These are phyloP conservation scores for Leishmania guyanensis DNA, from an alignment of 208 protist genomes.

Conservation along the genomic window DNA sequence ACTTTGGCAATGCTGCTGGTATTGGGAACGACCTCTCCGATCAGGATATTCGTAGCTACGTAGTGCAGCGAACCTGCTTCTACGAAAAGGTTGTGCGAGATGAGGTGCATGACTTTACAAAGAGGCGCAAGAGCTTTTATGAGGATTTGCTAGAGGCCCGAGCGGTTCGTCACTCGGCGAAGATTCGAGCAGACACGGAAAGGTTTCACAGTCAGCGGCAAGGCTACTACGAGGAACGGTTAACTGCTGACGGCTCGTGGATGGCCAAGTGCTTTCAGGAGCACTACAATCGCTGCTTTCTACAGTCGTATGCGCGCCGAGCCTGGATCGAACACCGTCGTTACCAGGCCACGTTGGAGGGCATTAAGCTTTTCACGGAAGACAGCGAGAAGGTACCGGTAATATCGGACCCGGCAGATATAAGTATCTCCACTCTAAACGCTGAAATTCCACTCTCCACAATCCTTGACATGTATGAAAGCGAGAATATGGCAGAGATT, in stretches of 20 bases:
- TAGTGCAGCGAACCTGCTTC: constrained; percentile 43
- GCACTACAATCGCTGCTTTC: constrained; percentile 61
- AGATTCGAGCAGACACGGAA: constrained; percentile 48
- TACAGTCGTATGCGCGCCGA: constrained; percentile 46
- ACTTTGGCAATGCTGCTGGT: constrained; percentile 36
- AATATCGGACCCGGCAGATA: constrained; percentile 27
- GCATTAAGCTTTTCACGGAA: constrained; percentile 26
- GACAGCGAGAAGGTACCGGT: constrained; percentile 21
- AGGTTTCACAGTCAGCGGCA: constrained; percentile 35
- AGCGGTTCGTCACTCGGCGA: constrained; percentile 42
- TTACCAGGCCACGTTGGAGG: constrained; percentile 21
- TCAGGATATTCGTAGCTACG: constrained; percentile 49
- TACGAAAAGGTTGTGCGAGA: constrained; percentile 50
- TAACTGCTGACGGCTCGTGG: constrained; percentile 37
- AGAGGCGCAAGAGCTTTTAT: constrained; percentile 45
- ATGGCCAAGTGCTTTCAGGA: constrained; percentile 48
- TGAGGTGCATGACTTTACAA: constrained; percentile 41
- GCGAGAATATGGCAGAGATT: constrained; percentile 40
- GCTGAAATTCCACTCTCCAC: constrained; percentile 31
- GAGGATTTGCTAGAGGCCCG: constrained; percentile 54
- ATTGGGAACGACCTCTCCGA: constrained; percentile 44
- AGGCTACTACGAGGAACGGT: constrained; percentile 39
- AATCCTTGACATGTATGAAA: constrained; percentile 41
- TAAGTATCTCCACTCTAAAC: constrained; percentile 24
- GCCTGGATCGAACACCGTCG: constrained; percentile 40